Evolutionary conservation across 495 filamentous ascomycete species (phyloP), one percentile per base, ranked within the genome.

Genomic region (Lasiosphaeris hirsuta): DNA sequence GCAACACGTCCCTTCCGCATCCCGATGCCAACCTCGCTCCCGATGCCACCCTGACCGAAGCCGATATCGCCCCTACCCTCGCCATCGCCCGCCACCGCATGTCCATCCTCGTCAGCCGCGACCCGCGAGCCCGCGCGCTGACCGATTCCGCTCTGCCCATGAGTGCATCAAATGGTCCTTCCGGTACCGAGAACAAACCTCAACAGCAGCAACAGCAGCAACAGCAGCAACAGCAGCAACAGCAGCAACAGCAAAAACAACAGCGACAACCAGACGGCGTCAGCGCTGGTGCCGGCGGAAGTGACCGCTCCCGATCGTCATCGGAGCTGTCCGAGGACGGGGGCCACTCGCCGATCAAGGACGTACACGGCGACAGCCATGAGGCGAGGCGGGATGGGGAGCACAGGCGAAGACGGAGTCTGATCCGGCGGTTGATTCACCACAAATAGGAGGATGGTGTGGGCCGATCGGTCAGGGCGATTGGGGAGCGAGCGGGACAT

Each of bases 1-100:
- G 69, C 43, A 74, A 70, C 53, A 74, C 71, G 10, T 57, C 64
- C 14, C 66, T 71, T 13, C 71, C 68, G 14, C 71, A 74, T 56
- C 71, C 71, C 10, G 68, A 72, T 36, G 71, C 71, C 38, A 64
- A 68, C 44, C 41, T 69, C 36, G 50, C 59, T 45, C 68, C 68
- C n/a, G 60, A 71, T 36, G 71, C 71, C 19, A 62, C 41, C 59
- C 62, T 74, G 52, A 57, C 61, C 39, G 62, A 66, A 54, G 69
- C 69, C 35, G 68, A 72, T 37, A 58, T 74, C 42, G 53, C 57
- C 30, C 42, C 63, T 9, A 36, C 19, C 33, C 55, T 61, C 42
- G 67, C 63, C 10, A 53, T 69, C 30, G 14, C 55, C 10, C 46
- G 69, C 10, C 57, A 66, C 49, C 59, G 71, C 2, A 62, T 61